Conservation (phyloP, 208 protist species). For the Porcisia deanei region DNA sequence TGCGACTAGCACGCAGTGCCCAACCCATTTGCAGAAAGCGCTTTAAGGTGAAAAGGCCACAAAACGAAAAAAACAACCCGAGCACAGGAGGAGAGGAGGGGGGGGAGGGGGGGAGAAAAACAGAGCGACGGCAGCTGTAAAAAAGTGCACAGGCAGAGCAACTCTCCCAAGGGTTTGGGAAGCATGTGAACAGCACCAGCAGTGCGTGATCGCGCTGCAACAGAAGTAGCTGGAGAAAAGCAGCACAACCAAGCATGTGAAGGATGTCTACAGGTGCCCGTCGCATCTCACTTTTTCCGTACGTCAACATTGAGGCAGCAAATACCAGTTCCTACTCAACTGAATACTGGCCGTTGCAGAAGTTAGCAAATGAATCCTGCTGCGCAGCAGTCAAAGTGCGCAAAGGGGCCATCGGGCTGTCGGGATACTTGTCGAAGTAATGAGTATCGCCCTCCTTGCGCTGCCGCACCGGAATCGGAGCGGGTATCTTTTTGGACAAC, state of each 20-base stretch:
- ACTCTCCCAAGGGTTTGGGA: not conserved
- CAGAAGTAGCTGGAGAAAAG: not conserved
- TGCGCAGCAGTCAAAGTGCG: slow-evolving; percentile 72
- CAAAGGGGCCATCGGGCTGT: slow-evolving; percentile 78
- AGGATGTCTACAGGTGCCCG: not conserved
- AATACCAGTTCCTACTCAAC: slow-evolving; percentile 36
- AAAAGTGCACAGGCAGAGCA: not conserved
- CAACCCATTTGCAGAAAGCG: not conserved
- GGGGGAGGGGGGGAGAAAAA: slow-evolving; percentile 8
- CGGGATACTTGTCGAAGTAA: slow-evolving; percentile 93
- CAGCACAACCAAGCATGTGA: slow-evolving; percentile 4
- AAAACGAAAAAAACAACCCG: slow-evolving; percentile 9
- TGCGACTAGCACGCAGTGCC: not conserved
- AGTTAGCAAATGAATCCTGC: slow-evolving; percentile 88
- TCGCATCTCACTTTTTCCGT: not conserved
- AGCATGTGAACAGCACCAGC: not conserved
- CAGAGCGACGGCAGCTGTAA: slow-evolving; percentile 4
- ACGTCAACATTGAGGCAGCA: not conserved
- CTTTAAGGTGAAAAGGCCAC: slow-evolving; percentile 12
- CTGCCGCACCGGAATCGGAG: slow-evolving; percentile 86
- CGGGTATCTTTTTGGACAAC: slow-evolving; percentile 72
- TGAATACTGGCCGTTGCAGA: slow-evolving; percentile 87
- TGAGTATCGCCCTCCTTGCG: slow-evolving; percentile 79
- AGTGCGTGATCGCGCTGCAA: not conserved
- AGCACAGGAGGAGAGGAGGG: not conserved